Evolutionary conservation across 2,329 filamentous ascomycete genomes (phyloP), one percentile per base, ranked within the genome.

Genomic region (Apiospora aurea): DNA sequence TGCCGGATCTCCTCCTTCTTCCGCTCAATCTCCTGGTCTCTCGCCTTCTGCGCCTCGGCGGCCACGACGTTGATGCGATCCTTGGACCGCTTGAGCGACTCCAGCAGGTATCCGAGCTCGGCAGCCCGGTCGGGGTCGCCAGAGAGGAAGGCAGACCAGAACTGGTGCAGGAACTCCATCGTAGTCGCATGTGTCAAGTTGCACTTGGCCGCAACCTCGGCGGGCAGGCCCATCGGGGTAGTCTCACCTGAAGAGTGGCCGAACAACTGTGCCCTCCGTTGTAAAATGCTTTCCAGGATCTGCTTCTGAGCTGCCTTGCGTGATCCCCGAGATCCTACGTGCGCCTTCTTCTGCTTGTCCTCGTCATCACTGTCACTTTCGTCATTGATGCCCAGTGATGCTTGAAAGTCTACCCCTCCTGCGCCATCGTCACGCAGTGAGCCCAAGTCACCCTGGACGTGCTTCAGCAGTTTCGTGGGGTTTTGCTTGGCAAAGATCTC

Each of bases 91-190:
- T 90, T 89, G 18, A 99, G 87, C 13, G 95, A 96, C 80, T 97
- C 94, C 10, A 93, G 91, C 67, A 98, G 87, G 74, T 93, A 94
- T 8, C 91, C 90, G 18, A 98, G 87, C 82, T 99, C 96, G 57
- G 87, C 87, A 0, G 94, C 94, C 46, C 94, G 91, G 73, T 94
- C 92, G 0, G 93, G 84, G 79, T 98, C 94, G 18, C 95, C 96
- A 0, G 95, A 98, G 38, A 97, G 87, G 79, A 97, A 99, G 0
- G 95, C 91, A 46, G 90, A 89, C 96, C 96, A 99, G 84, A 99
- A 99, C 81, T 98, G 97, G 77, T 96, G 94, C n/a, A 99, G 85
- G 78, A 98, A 99, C 79, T 99, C 96, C 49, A 94, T 92, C 0
- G 94, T 97, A 0, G 96, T 99, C 70, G 95, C 95, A 80, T 98